Evolutionary conservation across 352 stramenopile genomes (phyloP).

Genomic region (Poterioochromonas sp.): DNA sequence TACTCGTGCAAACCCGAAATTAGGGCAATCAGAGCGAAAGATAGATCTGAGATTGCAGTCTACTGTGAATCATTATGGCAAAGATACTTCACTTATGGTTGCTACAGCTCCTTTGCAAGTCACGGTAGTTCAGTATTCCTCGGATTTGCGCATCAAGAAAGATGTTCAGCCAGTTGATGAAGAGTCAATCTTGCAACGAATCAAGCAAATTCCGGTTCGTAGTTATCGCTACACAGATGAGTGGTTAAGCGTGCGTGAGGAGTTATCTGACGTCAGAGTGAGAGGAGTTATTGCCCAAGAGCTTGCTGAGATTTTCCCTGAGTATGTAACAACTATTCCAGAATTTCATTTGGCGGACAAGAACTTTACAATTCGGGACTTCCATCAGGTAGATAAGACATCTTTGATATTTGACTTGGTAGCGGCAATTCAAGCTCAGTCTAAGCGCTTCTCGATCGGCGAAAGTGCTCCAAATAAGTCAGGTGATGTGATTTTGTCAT

Average conservation of each 20-base stretch:
- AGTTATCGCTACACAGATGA: slow-evolving; percentile 79
- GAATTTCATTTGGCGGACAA: slow-evolving; percentile 72
- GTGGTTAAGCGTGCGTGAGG: slow-evolving; percentile 70
- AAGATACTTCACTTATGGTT: neutral
- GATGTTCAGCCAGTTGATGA: slow-evolving; percentile 74
- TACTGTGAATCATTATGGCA: neutral
- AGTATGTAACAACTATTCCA: slow-evolving; percentile 70
- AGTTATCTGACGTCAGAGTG: slow-evolving; percentile 47
- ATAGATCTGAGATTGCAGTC: neutral
- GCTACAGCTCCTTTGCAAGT: slow-evolving; percentile 65
- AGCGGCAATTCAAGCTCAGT: slow-evolving; percentile 69
- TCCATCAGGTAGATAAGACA: slow-evolving; percentile 86
- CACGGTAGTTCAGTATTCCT: slow-evolving; percentile 72
- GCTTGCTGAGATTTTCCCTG: slow-evolving; percentile 72
- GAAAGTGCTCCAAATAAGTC: neutral
- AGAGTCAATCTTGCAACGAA: slow-evolving; percentile 70
- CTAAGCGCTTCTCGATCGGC: slow-evolving; percentile 38
- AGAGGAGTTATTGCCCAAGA: slow-evolving; percentile 86
- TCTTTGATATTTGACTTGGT: slow-evolving; percentile 76
- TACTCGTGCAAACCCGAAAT: neutral
- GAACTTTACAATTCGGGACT: slow-evolving; percentile 70
- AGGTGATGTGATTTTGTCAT: slow-evolving; percentile 8
- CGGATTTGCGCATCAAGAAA: slow-evolving; percentile 81
- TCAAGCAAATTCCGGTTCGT: slow-evolving; percentile 72
- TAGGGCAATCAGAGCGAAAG: neutral